Base-by-base conservation (phyloP, 345 rosid genomes). In the Litchi chinensis region DNA sequence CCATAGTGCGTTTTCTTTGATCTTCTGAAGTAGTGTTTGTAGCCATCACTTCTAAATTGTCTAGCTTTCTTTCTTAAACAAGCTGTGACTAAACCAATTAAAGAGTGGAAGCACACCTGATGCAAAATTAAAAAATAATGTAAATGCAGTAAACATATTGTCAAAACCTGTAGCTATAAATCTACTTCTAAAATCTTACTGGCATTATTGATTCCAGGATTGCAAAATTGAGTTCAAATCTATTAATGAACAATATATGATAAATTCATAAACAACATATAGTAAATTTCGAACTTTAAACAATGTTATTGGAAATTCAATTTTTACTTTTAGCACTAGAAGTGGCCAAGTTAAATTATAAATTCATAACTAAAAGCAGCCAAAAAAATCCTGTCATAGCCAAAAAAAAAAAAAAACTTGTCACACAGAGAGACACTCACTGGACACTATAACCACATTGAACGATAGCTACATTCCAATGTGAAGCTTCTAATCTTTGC, bases 1-100 rank as follows among this genome's bases (percentile, higher is more conserved):
- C 92, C 85, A 88, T 79, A 37, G 90, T 76, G 16, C 88, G 86
- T 64, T 82, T 84, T 71, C 81, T 86, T 78, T 87, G 90, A 74
- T 84, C 89, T 65, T 84, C 80, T 16, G 73, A 46, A 65, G 12
- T 73, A 5, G 79, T 19, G 60, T 28, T 41, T 10, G 54, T 56
- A n/a, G 74, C 73, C 81, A 83, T 80, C n/a, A 32, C 22, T 72
- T 44, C 67, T 40, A 39, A 68, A 75, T 50, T 52, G 68, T 78
- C 52, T 10, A 6, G 8, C 60, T 24, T 62, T 62, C 21, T 40
- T 63, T 48, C 44, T 41, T 26, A 41, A 48, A 64, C 13, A 7
- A 75, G 78, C 6, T 10, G 21, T 19, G 65, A 10, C 22, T 2
- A n/a, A 76, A 52, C 39, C 46, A 37, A 52, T 21, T 48, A 52